Conservation (phyloP, 352 stramenopile genomes). For the Phytophthora vignae region DNA sequence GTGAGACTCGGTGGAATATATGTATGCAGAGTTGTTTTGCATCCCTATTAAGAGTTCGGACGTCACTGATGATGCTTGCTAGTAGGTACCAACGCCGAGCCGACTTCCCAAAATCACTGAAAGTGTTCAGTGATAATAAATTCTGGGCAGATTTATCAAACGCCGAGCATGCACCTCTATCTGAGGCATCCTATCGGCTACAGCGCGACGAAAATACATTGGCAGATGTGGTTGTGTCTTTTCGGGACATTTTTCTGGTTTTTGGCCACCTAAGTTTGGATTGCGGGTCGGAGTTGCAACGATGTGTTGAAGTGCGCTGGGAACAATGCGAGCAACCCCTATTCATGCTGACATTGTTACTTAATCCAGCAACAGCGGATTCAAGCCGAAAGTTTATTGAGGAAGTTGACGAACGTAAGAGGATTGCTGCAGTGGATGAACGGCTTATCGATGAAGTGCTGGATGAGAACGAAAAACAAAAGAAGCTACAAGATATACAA, state of each 20-base stretch:
- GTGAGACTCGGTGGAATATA: constrained; percentile 17
- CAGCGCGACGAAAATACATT: constrained; percentile 1
- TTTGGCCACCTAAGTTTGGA: not conserved
- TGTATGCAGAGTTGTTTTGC: constrained; percentile 16
- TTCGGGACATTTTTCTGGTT: constrained; percentile 1
- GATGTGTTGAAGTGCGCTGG: not conserved
- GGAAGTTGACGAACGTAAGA: constrained; percentile 1
- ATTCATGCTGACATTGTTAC: not conserved
- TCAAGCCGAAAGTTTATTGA: not conserved
- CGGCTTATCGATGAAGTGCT: not conserved
- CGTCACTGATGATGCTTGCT: not conserved
- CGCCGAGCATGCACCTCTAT: not conserved
- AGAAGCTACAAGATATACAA: not conserved
- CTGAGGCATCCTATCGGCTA: constrained; percentile 3
- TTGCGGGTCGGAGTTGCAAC: not conserved
- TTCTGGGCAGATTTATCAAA: not conserved
- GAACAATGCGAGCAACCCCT: not conserved
- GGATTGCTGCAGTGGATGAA: not conserved
- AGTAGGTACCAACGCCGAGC: not conserved
- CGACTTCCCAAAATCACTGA: not conserved
- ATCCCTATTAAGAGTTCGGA: constrained; percentile 9
- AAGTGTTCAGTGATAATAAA: not conserved
- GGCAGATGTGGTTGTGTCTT: not conserved
- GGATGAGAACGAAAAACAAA: not conserved
- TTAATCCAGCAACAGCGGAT: not conserved